Evolutionary conservation across 805 yeast species (phyloP), one percentile per base, ranked within the genome.

Genomic region (Lachancea thermotolerans): DNA sequence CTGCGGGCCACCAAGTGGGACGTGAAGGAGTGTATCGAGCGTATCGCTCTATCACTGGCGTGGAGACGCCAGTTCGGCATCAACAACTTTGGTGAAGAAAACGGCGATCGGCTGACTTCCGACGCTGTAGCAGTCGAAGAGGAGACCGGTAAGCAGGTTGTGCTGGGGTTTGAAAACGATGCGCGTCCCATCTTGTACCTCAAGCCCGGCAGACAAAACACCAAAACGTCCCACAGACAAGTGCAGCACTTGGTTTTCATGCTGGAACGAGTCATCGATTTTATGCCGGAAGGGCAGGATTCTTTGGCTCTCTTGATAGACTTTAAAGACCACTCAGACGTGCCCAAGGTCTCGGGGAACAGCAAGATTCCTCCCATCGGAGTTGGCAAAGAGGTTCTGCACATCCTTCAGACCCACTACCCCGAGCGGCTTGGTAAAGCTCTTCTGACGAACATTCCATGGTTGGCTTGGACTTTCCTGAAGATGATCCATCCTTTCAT

Each of bases 341-440:
- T 68, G 14, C 84, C 86, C 45, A 73, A 70, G 59, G 58, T 74
- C 68, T 30, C 73, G 73, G 62, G 80, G 70, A 52, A 57, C 43
- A 76, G 83, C 47, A 87, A 85, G 60, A 78, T 88, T 46, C 98
- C 98, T n/a, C 88, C 96, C 1, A 72, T 91, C 36, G 75, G 84
- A 42, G 85, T 81, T 14, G 97, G 96, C 31, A 82, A 90, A 61
- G 95, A 89, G 67, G 98, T 91, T 29, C 73, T 93, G 53, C 87
- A 85, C 64, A 93, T 93, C 62, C 71, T 93, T 56, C 99, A 93
- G 68, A 89, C 95, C 10, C 99, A 93, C 66, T 93, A 93, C 64
- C 99, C 99, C 3, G 99, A 93, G 64, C 78, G 99, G 57, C 73
- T 93, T 48, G 99, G 99, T 34, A 84, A 82, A 60, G 97, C 97